Evolutionary conservation across 805 yeast genomes (phyloP).

Genomic region (Wickerhamiella sergipiensis): DNA sequence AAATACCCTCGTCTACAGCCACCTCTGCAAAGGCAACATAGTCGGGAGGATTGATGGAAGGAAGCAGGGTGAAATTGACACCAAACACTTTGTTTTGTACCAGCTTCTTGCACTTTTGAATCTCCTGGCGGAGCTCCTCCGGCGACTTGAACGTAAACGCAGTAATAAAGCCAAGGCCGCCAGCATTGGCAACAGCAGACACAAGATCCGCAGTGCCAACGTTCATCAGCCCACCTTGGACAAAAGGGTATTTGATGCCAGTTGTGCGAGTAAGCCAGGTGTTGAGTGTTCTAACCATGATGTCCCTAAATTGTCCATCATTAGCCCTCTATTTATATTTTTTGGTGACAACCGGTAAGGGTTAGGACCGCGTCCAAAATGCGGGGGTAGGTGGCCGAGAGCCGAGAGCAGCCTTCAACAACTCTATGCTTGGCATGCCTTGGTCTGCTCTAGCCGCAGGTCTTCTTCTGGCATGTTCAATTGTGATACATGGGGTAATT

Average conservation of each 20-base stretch:
- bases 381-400: not conserved
- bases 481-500: too few species aligned
- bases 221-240: conserved; percentile 23
- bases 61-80: conserved; percentile 24
- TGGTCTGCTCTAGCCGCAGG: too few species aligned
- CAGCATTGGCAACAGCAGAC: conserved; percentile 25
- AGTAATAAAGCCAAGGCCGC: conserved; percentile 21
- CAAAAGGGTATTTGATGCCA: conserved; percentile 21
- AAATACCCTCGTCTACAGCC: conserved; percentile 23
- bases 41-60: conserved; percentile 23
- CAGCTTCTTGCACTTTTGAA: conserved; percentile 13
- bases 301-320: not conserved
- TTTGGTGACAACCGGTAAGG: not conserved
- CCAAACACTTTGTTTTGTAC: conserved; percentile 21
- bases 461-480: too few species aligned
- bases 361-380: not conserved
- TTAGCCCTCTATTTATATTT: not conserved
- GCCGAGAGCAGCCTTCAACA: not conserved
- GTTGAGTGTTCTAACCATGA: conserved; percentile 5
- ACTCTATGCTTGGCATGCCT: too few species aligned
- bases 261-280: conserved; percentile 24
- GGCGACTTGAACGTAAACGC: conserved; percentile 22
- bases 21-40: conserved; percentile 20
- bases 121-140: conserved; percentile 21
- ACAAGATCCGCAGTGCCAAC: conserved; percentile 22